phyloP scores from a whole-genome alignment of 75 land plant genomes.

The Cunninghamia lanceolata region DNA sequence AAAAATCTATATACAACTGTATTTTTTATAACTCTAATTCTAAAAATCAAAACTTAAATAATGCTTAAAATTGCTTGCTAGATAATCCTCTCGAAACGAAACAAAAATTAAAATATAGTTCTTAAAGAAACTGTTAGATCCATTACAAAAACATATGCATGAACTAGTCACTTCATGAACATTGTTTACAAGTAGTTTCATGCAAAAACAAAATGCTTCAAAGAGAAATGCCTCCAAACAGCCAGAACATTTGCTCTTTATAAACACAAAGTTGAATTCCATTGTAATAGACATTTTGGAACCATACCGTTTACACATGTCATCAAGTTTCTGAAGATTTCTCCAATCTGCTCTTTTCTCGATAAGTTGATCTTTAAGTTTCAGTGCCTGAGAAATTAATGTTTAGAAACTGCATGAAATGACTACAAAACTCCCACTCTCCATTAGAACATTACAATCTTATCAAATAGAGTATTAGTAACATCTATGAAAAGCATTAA shows the following conservation, averaged over 20 bases:
- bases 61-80: no score
- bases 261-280: neutral
- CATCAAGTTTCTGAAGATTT: conserved; percentile 10
- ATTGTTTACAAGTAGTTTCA: neutral
- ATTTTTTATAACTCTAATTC: no score
- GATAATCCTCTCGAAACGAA: no score
- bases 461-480: neutral
- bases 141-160: neutral
- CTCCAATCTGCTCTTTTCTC: conserved; percentile 1
- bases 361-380: neutral
- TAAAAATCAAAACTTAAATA: no score
- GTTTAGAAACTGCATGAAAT: neutral
- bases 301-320: neutral
- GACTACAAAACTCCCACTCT: no score
- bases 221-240: neutral
- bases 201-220: neutral
- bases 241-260: neutral
- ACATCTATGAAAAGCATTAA: neutral
- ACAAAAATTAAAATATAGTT: no score
- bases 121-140: no score
- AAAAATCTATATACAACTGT: no score
- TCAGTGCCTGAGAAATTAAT: neutral
- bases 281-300: neutral
- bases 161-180: neutral
- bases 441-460: neutral